Conservation (phyloP, 2,329 filamentous ascomycete genomes). For the Neofusicoccum ribis region DNA sequence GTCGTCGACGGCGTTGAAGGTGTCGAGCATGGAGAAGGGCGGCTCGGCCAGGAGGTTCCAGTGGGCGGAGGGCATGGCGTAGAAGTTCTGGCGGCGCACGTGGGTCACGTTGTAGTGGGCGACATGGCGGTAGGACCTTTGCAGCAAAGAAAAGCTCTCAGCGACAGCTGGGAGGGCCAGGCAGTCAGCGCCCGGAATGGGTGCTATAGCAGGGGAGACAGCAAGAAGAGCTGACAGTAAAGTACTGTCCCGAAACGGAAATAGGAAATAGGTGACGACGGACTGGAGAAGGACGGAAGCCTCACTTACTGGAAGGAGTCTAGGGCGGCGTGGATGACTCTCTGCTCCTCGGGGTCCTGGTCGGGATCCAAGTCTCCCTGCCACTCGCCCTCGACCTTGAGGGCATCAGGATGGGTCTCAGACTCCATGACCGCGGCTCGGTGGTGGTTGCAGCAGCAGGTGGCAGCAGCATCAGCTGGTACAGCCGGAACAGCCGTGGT, state of each 20-base stretch:
- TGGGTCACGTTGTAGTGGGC: slow-evolving; percentile 92
- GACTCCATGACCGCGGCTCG: not conserved
- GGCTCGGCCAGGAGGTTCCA: slow-evolving; percentile 79
- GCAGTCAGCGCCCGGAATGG: not conserved
- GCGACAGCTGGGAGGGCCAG: not conserved
- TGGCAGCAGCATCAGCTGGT: not conserved
- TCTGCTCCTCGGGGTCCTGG: slow-evolving; percentile 75
- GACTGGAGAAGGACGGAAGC: not conserved
- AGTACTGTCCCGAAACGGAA: not conserved
- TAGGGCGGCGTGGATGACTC: slow-evolving; percentile 76
- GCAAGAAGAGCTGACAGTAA: not conserved
- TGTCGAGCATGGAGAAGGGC: slow-evolving; percentile 81
- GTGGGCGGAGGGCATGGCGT: slow-evolving; percentile 80
- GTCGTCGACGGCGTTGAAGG: slow-evolving; percentile 75
- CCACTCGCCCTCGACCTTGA: slow-evolving; percentile 46
- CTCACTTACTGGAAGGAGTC: slow-evolving; percentile 81
- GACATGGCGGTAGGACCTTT: slow-evolving; percentile 78
- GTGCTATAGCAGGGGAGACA: not conserved
- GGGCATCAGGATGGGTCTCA: slow-evolving; percentile 11
- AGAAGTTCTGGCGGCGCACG: slow-evolving; percentile 86
- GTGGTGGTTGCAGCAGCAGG: not conserved
- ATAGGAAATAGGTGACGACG: not conserved
- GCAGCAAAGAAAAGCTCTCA: not conserved
- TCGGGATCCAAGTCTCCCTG: slow-evolving; percentile 64
- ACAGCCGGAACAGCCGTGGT: not conserved